Conservation (phyloP, 148 eudicot genomes). For the Persicaria tinctoria region DNA sequence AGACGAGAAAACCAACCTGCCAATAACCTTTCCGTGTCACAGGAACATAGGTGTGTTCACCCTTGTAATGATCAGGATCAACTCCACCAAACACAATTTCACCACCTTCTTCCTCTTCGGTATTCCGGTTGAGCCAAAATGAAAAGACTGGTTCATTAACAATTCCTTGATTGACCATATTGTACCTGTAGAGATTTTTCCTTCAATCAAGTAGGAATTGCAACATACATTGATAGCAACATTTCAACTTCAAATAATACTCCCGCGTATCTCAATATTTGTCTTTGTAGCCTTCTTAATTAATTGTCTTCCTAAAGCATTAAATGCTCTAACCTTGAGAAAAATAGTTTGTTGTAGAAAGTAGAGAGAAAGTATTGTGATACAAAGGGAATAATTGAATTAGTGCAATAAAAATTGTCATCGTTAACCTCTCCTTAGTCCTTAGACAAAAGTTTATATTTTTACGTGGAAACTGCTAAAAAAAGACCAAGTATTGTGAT, state of each 20-base stretch:
- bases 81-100: constrained; percentile 88
- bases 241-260: background rate
- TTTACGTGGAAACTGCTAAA: no score
- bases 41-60: constrained; percentile 73
- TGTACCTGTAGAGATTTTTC: constrained; percentile 46
- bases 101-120: constrained; percentile 74
- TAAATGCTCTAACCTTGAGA: no score
- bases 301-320: no score
- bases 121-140: constrained; percentile 80
- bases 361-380: no score
- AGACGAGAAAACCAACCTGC: constrained; percentile 49
- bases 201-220: background rate
- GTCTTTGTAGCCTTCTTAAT: no score
- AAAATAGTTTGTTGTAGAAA: no score
- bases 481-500: no score
- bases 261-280: no score
- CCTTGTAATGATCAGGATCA: constrained; percentile 75
- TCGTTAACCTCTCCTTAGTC: no score
- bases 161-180: constrained; percentile 78
- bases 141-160: constrained; percentile 75
- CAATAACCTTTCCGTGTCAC: constrained; percentile 86
- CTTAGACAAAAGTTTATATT: no score
- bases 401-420: no score
- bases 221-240: background rate
- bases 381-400: no score